phyloP scores from a whole-genome alignment of 2,329 filamentous ascomycete species.

The Exophiala lecanii-corni region DNA sequence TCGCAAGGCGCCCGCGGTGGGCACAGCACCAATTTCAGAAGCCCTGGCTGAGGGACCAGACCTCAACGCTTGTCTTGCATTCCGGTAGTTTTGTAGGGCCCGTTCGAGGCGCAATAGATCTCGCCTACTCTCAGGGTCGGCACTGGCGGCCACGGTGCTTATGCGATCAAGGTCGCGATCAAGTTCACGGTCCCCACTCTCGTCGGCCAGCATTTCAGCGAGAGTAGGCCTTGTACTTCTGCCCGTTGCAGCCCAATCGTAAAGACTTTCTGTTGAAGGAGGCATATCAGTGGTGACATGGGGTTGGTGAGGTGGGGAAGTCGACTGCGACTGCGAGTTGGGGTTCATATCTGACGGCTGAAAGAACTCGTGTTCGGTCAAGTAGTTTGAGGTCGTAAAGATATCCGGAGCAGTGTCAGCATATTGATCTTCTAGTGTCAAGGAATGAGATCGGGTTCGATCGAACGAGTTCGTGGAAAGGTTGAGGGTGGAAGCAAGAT shows the following conservation, averaged over 20 bases:
- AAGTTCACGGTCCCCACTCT: slow-evolving; percentile 3
- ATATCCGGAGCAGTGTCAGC: not conserved
- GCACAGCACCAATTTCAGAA: slow-evolving; percentile 15
- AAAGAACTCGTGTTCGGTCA: slow-evolving; percentile 8
- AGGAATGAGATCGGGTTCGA: not conserved
- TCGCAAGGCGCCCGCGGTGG: slow-evolving; percentile 17
- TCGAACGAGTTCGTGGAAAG: slow-evolving; percentile 2
- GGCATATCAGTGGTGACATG: slow-evolving; percentile 6
- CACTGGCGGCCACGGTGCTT: slow-evolving; percentile 9
- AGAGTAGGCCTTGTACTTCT: not conserved
- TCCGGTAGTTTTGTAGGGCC: slow-evolving; percentile 17
- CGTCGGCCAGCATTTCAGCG: slow-evolving; percentile 6
- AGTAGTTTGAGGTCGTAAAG: not conserved
- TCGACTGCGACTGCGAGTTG: not conserved
- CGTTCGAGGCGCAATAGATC: slow-evolving; percentile 16
- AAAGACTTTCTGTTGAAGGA: slow-evolving; percentile 9
- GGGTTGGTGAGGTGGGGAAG: not conserved
- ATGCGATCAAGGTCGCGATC: slow-evolving; percentile 14
- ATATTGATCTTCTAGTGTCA: not conserved
- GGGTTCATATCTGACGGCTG: slow-evolving; percentile 4
- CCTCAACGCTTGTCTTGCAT: slow-evolving; percentile 13
- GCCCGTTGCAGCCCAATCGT: slow-evolving; percentile 12
- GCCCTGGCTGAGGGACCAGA: not conserved
- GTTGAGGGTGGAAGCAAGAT: slow-evolving; percentile 47
- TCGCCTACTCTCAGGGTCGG: slow-evolving; percentile 5